Evolutionary conservation across 495 filamentous ascomycete species (phyloP), one percentile per base, ranked within the genome.

Genomic region (Penicillium paradoxum): DNA sequence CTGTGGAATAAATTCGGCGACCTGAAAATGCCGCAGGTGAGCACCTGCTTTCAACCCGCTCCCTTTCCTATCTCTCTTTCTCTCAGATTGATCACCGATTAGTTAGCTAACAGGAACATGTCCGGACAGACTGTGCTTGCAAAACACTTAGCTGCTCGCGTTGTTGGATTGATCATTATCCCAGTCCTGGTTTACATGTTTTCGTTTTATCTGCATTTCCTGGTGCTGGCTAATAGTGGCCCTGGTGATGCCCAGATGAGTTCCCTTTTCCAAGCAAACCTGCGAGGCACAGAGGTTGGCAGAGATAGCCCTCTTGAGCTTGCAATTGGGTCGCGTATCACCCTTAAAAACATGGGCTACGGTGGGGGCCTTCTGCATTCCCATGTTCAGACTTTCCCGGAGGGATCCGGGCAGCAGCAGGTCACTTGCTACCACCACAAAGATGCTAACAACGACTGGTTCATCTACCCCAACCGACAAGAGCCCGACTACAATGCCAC

Each of bases 361-460:
- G 93, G 93, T 45, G 93, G 93, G 65, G 93, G 93, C 57, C 83
- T 98, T n/a, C 82, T 98, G 45, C 93, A 98, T 73, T 96, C 90
- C 32, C 95, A 97, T 74, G 83, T 97, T 56, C 93, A 98, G 70
- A 89, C 92, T 13, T 98, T 88, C 61, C 93, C 93, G 0, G 95
- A 98, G 70, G 93, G 93, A 27, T 97, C 95, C 13, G 70, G 69
- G 6, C 93, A 98, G 70, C 95, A 98, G 63, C 93, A 98, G 69
- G 87, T 98, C 48, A 98, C 93, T 27, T 98, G 93, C 74, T 98
- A 98, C 67, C 93, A 98, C 70, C 93, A 98, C 77, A 98, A 98
- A 66, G 93, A 98, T 80, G 83, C 93, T 59, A 98, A 98, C 76
- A 98, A 98, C 63, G 95, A 98, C 72, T 98, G 93, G 93, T 97